Conservation (phyloP, 768 basidiomycete species). For the Lentinula sp. region DNA sequence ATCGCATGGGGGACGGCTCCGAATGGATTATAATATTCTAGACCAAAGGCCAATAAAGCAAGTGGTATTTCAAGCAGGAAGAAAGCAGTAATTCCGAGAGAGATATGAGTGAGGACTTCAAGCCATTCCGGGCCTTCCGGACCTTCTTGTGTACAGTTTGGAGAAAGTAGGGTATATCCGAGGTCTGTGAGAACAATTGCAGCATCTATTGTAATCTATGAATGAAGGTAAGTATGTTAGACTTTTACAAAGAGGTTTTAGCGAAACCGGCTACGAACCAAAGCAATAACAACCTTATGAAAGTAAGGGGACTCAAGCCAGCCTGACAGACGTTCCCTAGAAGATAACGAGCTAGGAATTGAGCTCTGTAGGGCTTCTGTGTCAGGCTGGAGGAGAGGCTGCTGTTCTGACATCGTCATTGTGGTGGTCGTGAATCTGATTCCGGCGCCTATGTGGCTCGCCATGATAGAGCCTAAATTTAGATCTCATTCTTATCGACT, state of each 20-base stretch:
- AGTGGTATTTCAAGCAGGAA: constrained; percentile 78
- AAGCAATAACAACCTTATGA: constrained; percentile 50
- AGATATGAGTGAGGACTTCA: constrained; percentile 52
- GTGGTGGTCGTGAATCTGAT: background rate
- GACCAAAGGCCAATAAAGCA: constrained; percentile 60
- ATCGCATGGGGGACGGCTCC: constrained; percentile 44
- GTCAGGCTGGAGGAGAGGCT: constrained; percentile 34
- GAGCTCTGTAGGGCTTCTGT: constrained; percentile 6
- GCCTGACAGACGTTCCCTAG: constrained; percentile 31
- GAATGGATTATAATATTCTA: constrained; percentile 57
- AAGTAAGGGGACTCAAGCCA: constrained; percentile 47
- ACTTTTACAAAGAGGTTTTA: background rate
- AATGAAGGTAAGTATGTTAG: background rate
- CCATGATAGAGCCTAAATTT: no score
- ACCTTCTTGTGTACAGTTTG: constrained; percentile 35
- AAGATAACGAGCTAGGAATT: constrained; percentile 11
- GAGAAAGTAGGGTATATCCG: constrained; percentile 53
- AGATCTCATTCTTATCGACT: background rate
- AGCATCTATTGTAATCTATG: constrained; percentile 58
- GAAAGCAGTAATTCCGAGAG: constrained; percentile 60
- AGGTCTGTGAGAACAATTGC: constrained; percentile 69
- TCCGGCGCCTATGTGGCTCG: background rate
- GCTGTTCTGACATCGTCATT: constrained; percentile 33
- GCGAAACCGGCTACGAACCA: constrained; percentile 37
- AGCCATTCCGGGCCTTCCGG: constrained; percentile 55